phyloP scores from a whole-genome alignment of 2,329 filamentous ascomycete species.

The Neurospora sp. region DNA sequence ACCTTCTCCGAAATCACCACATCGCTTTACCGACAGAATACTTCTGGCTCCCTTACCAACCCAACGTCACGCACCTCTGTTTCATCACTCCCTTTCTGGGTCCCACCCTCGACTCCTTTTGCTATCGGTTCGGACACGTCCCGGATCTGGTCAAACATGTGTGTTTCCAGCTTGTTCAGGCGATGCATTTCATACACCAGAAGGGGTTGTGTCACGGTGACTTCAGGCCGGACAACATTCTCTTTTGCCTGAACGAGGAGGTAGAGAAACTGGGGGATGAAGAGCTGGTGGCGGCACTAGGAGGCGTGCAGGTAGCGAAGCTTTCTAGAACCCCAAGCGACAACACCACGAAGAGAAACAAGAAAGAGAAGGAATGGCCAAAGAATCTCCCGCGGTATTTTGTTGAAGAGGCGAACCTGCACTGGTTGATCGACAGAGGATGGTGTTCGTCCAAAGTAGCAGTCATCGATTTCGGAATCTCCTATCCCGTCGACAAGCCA shows the following conservation, averaged over 20 bases:
- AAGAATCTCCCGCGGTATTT: slow-evolving; percentile 4
- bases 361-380: background rate
- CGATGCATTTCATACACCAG: slow-evolving; percentile 8
- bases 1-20: background rate
- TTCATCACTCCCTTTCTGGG: slow-evolving; percentile 8
- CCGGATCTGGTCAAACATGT: slow-evolving; percentile 8
- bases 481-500: background rate
- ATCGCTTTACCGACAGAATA: slow-evolving; percentile 8
- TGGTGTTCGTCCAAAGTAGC: background rate
- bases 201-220: slow-evolving; percentile 10
- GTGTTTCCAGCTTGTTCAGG: slow-evolving; percentile 7
- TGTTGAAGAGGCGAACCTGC: background rate
- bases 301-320: background rate
- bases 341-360: background rate
- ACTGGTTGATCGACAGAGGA: background rate
- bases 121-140: background rate
- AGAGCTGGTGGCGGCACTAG: slow-evolving; percentile 2
- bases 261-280: slow-evolving; percentile 5
- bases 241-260: slow-evolving; percentile 1
- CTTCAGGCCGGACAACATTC: slow-evolving; percentile 8
- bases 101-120: background rate
- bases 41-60: slow-evolving; percentile 10
- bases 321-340: background rate
- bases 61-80: slow-evolving; percentile 11
- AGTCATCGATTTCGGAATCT: slow-evolving; percentile 11